Percentiles rank a stretch among this genome's conserved stretches.
phyloP scores from a whole-genome alignment of 2,329 filamentous ascomycete species.

The Nothophaeocryptopus gaeumannii region DNA sequence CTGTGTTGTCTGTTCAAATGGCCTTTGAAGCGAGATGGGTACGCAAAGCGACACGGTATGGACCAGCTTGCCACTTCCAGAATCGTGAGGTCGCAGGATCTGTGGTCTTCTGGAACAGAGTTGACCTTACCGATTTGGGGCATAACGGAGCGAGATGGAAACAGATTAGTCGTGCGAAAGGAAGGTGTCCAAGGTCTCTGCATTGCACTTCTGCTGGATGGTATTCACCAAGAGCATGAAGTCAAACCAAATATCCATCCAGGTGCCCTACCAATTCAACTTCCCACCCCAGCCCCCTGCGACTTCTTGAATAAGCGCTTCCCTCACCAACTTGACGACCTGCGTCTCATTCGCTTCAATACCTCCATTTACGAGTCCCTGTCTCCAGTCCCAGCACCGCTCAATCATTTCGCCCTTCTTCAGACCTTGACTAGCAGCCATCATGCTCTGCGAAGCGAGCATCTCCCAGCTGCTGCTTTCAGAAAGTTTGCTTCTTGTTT shows the following conservation, averaged over 20 bases:
- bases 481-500: conserved; percentile 10
- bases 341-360: conserved; percentile 15
- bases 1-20: no score
- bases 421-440: conserved; percentile 9
- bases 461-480: conserved; percentile 33
- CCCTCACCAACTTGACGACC: conserved; percentile 20
- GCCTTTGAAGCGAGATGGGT: no score
- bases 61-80: no score
- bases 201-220: no score
- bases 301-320: conserved; percentile 22
- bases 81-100: no score
- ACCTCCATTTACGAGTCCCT: conserved; percentile 18
- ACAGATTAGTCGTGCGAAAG: no score
- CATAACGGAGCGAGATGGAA: no score
- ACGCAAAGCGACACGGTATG: no score
- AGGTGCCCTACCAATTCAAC: conserved; percentile 25
- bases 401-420: conserved; percentile 14
- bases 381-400: conserved; percentile 26
- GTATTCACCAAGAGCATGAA: background rate
- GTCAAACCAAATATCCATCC: conserved; percentile 45
- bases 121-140: no score
- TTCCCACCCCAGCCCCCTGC: conserved; percentile 23
- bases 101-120: no score
- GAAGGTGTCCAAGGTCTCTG: background rate
- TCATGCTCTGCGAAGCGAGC: conserved; percentile 22